Base-by-base conservation (phyloP, 768 basidiomycete genomes). In the Rhizopogon vinicolor region DNA sequence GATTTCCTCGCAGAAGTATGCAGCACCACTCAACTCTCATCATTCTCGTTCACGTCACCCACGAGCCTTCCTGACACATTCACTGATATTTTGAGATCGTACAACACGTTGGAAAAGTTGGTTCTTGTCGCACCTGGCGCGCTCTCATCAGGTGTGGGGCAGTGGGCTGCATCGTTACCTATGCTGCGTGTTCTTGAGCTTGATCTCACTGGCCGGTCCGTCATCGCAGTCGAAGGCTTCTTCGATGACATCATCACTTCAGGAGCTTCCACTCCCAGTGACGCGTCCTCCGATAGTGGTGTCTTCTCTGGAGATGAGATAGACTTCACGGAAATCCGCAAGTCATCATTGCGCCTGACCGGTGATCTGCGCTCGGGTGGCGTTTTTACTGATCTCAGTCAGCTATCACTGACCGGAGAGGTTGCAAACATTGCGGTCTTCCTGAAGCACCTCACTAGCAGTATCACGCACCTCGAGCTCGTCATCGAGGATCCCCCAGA, bases 401-500 rank as follows among this genome's bases (percentile, higher is more conserved):
- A 75, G 58, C 74, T 91, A 41, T 82, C 84, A 35, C 75, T 91
- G 29, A 86, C 85, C 1, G 89, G 89, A 55, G 84, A 86, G 57
- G 82, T 81, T 7, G 76, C 80, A 7, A 88, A 85, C 67, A 81
- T 90, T 54, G 81, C 82, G 9, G 82, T 84, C 7, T 91, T 91
- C 74, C 68, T 91, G 60, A 83, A 78, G 61, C 86, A 89, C 63
- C 67, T 91, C 61, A 78, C 82, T 18, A 82, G 80, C 66, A 75
- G 79, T n/a, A 70, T 91, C 63, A 74, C 76, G n/a, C 78, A 80
- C 51, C 75, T 91, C 52, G 89, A 91, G 48, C 80, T 91, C 40
- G 75, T 85, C 66, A 86, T 91, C 60, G 89, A 91, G 59, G 89
- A 91, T 61, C 87, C 89, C 14, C 87, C 87, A 19, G 83, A 84